A percentile compares a stretch with the other conserved stretches of the same genome.
phyloP scores from a whole-genome alignment of 768 basidiomycete genomes.

The Suillus luteus region DNA sequence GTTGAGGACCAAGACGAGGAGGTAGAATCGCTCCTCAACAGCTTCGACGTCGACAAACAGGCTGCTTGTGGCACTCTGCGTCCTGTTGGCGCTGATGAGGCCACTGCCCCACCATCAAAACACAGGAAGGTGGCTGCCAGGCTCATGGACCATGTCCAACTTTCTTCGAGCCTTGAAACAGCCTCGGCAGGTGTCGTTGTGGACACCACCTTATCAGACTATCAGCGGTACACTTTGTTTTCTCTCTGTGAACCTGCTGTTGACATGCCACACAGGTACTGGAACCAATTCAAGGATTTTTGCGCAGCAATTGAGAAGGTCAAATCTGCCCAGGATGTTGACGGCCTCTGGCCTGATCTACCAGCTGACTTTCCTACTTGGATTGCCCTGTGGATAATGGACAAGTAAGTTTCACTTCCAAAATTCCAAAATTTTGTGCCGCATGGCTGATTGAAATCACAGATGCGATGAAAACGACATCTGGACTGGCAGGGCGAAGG shows the following conservation, averaged over 20 bases:
- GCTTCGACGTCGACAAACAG: conserved; percentile 7
- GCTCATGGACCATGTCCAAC: neutral
- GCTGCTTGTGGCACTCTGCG: conserved; percentile 2
- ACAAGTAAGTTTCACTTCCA: conserved; percentile 17
- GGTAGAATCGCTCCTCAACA: conserved; percentile 10
- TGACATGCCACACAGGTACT: conserved; percentile 12
- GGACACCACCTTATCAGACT: conserved; percentile 32
- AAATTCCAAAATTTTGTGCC: too few species aligned
- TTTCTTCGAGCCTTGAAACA: neutral
- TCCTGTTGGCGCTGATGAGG: neutral
- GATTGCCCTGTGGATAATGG: conserved; percentile 34
- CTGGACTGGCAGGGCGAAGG: conserved; percentile 19
- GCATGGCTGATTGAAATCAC: neutral
- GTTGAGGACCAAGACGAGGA: conserved; percentile 11
- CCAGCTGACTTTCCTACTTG: conserved; percentile 20
- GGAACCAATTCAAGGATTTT: conserved; percentile 22
- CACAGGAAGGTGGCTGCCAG: neutral
- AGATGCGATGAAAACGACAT: conserved; percentile 32
- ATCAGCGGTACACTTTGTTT: conserved; percentile 26
- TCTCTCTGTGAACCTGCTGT: neutral
- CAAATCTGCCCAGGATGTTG: conserved; percentile 17
- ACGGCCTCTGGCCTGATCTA: conserved; percentile 18
- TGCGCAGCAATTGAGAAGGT: conserved; percentile 8
- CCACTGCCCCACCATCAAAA: neutral
- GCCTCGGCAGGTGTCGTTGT: conserved; percentile 33